These are phyloP conservation scores for Ogataea nakhonphanomensis DNA, from an alignment of 805 yeast species.

Conservation along the genomic window DNA sequence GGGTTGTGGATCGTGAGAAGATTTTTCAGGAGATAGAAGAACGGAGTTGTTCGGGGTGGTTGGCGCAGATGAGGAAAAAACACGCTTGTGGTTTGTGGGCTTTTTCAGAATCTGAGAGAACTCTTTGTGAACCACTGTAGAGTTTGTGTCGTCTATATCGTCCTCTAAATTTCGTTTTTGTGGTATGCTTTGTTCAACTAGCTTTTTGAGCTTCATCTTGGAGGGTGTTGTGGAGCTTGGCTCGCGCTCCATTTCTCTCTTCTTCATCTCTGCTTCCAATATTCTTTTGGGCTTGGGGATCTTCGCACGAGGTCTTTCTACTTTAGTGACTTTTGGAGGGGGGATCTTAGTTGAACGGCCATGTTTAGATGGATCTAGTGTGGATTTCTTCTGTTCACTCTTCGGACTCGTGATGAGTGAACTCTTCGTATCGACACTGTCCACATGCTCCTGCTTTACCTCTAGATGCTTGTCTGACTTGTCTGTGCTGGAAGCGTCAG, in stretches of 20 bases:
- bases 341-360: not conserved
- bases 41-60: constrained; percentile 10
- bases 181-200: constrained; percentile 15
- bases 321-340: constrained; percentile 1
- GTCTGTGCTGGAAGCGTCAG: not conserved
- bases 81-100: constrained; percentile 22
- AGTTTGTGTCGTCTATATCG: constrained; percentile 9
- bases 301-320: not conserved
- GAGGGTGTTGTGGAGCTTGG: constrained; percentile 1
- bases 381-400: not conserved
- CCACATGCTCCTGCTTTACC: no score
- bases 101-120: constrained; percentile 22
- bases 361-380: not conserved
- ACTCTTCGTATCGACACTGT: no score
- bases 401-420: no score
- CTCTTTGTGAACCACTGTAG: constrained; percentile 23
- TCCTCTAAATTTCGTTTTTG: constrained; percentile 15
- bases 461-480: no score
- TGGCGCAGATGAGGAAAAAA: constrained; percentile 24
- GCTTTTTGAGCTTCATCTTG: constrained; percentile 11
- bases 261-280: not conserved
- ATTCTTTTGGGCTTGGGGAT: constrained; percentile 5
- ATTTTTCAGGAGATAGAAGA: constrained; percentile 1
- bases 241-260: not conserved
- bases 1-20: not conserved